A percentile compares a stretch with the other conserved stretches of the same genome.
Evolutionary conservation across 345 rosid genomes (phyloP).

Genomic region (Camelina neglecta): DNA sequence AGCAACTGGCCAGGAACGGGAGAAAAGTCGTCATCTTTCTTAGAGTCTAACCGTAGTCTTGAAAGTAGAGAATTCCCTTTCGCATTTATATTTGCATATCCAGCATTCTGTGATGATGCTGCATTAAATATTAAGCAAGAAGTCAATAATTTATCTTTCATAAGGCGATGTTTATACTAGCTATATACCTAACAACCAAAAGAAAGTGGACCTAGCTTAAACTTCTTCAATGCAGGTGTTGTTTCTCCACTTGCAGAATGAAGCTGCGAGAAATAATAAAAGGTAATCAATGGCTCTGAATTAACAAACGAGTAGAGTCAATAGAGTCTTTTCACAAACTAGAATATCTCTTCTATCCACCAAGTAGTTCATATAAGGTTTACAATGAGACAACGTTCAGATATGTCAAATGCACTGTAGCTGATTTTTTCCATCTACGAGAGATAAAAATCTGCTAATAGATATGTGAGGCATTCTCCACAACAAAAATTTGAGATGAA

Average conservation of each 20-base stretch:
- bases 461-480: constrained; percentile 27
- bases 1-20: constrained; percentile 88
- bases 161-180: constrained; percentile 13
- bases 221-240: constrained; percentile 58
- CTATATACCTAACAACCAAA: constrained; percentile 42
- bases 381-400: not conserved
- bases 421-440: not conserved
- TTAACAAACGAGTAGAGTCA: constrained; percentile 2
- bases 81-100: constrained; percentile 47
- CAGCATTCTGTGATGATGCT: constrained; percentile 55
- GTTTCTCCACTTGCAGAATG: constrained; percentile 70
- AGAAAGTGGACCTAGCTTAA: constrained; percentile 51
- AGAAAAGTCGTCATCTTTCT: constrained; percentile 68
- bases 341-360: not conserved
- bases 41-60: constrained; percentile 75
- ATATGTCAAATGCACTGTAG: constrained; percentile 4
- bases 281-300: constrained; percentile 22
- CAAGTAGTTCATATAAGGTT: constrained; percentile 20
- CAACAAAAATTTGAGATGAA: constrained; percentile 30
- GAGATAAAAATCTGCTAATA: constrained; percentile 8
- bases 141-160: not conserved
- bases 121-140: constrained; percentile 42
- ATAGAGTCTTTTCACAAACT: constrained; percentile 3
- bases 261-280: constrained; percentile 58
- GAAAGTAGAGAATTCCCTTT: constrained; percentile 72